phyloP scores from a whole-genome alignment of 768 basidiomycete species.

The Tylopilus sp. region DNA sequence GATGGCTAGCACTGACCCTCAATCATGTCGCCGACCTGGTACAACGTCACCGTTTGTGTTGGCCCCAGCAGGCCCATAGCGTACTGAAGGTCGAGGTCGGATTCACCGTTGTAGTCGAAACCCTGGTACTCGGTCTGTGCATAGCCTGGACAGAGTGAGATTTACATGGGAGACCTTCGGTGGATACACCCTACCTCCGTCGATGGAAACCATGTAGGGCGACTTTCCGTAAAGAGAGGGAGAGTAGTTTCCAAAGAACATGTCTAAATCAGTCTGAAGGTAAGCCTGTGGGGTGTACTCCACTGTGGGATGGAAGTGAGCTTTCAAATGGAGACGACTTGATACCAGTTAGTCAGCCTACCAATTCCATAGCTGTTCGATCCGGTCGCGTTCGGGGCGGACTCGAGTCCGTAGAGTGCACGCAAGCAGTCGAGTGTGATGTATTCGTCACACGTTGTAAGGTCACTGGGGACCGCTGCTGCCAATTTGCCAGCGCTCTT shows the following conservation, averaged over 20 bases:
- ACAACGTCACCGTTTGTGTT: conserved; percentile 23
- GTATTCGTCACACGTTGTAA: conserved; percentile 23
- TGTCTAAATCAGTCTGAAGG: conserved; percentile 26
- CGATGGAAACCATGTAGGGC: conserved; percentile 33
- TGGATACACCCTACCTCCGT: conserved; percentile 30
- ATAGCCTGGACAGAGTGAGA: conserved; percentile 18
- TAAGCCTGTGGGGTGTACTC: conserved; percentile 35
- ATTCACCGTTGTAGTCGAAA: conserved; percentile 29
- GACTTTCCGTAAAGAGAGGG: conserved; percentile 20
- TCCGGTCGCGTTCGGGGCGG: conserved; percentile 12
- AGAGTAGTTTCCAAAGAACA: conserved; percentile 30
- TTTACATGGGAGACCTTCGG: neutral
- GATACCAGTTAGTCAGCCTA: conserved; percentile 5
- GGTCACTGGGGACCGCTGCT: conserved; percentile 12
- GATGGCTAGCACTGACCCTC: conserved; percentile 19
- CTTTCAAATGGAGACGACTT: neutral
- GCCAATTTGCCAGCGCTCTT: conserved; percentile 18
- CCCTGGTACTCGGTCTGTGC: conserved; percentile 25
- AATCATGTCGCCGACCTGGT: conserved; percentile 30
- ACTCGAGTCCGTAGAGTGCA: conserved; percentile 24
- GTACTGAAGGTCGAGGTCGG: conserved; percentile 32
- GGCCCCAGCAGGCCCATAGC: conserved; percentile 27
- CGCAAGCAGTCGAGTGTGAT: conserved; percentile 31
- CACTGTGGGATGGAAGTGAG: conserved; percentile 10
- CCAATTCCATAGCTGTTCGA: conserved; percentile 33